Evolutionary conservation across 768 basidiomycete species (phyloP), one percentile per base, ranked within the genome.

Genomic region (Pilatotrama ljubarskyi): DNA sequence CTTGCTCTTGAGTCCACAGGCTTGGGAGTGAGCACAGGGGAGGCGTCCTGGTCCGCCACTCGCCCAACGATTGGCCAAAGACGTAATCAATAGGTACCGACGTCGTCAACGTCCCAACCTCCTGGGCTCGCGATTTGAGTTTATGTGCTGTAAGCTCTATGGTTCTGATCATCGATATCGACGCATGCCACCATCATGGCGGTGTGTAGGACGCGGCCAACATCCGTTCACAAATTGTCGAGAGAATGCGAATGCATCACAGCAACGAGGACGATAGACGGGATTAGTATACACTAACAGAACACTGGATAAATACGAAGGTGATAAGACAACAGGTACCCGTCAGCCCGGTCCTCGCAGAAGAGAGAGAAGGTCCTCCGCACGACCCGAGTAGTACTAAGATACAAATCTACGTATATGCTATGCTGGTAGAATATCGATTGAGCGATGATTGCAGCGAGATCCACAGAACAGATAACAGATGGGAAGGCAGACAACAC

Each of bases 401-500:
- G 66, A 71, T 71, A 71, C 70, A 69, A 56, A 58, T 64, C 61
- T 63, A 63, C 61, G 56, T 71, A 68, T 69, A 71, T 68, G 68
- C 66, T 66, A 68, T 67, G 69, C 58, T 55, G 64, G 66, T 68
- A 72, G 57, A 65, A 66, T 69, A 67, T 64, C 65, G 48, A 65
- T 56, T 59, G 62, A 62, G 49, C 62, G 58, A 63, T 56, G 64
- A 66, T 63, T 65, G 68, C 64, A 66, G 62, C 66, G 67, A 66
- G 58, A 69, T 55, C 55, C 63, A 61, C 51, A 63, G 50, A 64
- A 63, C 62, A 61, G 56, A 69, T 52, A 63, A 64, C 56, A 59
- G 48, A 61, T 59, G 25, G 38, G 71, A 59, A 64, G 56, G 67
- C 63, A 59, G 64, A 57, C 36, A 37, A 7, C 18, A 37, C 58